phyloP scores from a whole-genome alignment of 2,329 filamentous ascomycete species.

The Alternaria solani region DNA sequence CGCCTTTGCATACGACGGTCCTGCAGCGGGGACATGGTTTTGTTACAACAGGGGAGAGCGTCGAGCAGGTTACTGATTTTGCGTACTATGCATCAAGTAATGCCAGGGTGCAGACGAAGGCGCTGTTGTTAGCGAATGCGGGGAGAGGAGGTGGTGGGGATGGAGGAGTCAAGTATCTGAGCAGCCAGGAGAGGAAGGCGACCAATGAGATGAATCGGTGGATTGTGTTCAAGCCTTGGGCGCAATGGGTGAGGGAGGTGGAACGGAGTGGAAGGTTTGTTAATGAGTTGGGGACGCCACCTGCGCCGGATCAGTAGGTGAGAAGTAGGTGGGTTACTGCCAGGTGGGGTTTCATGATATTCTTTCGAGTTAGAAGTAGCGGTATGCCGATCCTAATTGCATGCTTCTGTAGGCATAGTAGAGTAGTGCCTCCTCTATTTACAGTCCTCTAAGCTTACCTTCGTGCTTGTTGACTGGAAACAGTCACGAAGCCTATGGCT shows the following conservation, averaged over 20 bases:
- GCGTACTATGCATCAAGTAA: constrained; percentile 48
- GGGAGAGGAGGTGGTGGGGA: constrained; percentile 20
- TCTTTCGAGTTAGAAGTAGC: not conserved
- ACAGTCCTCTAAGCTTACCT: no score
- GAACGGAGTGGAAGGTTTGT: constrained; percentile 41
- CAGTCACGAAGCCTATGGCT: no score
- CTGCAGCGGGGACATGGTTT: constrained; percentile 55
- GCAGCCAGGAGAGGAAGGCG: constrained; percentile 45
- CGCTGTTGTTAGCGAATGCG: constrained; percentile 26
- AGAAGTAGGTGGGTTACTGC: not conserved
- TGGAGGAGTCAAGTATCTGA: constrained; percentile 37
- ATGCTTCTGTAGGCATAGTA: not conserved
- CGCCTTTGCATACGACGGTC: constrained; percentile 34
- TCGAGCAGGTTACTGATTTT: constrained; percentile 52
- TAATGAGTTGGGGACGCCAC: constrained; percentile 39
- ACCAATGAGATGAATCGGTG: constrained; percentile 43
- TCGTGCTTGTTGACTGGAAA: no score
- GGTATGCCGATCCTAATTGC: not conserved
- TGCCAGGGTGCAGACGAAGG: constrained; percentile 50
- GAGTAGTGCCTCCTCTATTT: not conserved
- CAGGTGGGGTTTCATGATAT: not conserved
- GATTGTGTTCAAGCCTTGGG: constrained; percentile 49
- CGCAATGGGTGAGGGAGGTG: constrained; percentile 51
- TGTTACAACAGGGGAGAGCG: constrained; percentile 40
- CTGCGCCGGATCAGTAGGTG: not conserved